A percentile compares a stretch with the other conserved stretches of the same genome.
Evolutionary conservation across 495 filamentous ascomycete genomes (phyloP).

Genomic region (Paragyromitra xinjiangensis): DNA sequence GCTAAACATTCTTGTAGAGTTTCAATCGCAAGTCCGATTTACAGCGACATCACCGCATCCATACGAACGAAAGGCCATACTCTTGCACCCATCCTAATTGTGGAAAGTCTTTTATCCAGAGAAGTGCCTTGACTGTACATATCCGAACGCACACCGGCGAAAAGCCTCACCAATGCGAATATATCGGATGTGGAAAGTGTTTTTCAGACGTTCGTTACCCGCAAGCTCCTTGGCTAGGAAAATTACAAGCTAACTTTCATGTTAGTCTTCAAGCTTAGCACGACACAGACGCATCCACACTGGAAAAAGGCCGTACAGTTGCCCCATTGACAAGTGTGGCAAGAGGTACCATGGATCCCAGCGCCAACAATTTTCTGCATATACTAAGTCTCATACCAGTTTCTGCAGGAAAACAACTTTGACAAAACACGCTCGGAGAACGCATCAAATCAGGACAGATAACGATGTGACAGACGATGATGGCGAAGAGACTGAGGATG

Average conservation of each 20-base stretch:
- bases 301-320: slow-evolving; percentile 84
- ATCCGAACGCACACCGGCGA: slow-evolving; percentile 88
- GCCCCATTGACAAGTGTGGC: slow-evolving; percentile 77
- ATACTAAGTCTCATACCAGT: slow-evolving; percentile 61
- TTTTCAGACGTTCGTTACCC: slow-evolving; percentile 79
- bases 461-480: slow-evolving; percentile 64
- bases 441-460: slow-evolving; percentile 68
- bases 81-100: slow-evolving; percentile 74
- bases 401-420: slow-evolving; percentile 90
- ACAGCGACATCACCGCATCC: slow-evolving; percentile 86
- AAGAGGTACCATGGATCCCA: slow-evolving; percentile 69
- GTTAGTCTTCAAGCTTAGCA: slow-evolving; percentile 84
- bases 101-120: slow-evolving; percentile 89
- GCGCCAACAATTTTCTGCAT: slow-evolving; percentile 52
- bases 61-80: slow-evolving; percentile 89
- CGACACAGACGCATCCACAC: slow-evolving; percentile 88
- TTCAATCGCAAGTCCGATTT: slow-evolving; percentile 95
- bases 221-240: slow-evolving; percentile 26
- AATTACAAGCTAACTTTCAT: slow-evolving; percentile 58
- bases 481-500: slow-evolving; percentile 68
- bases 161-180: slow-evolving; percentile 85
- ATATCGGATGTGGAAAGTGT: slow-evolving; percentile 79
- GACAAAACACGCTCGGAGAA: slow-evolving; percentile 80
- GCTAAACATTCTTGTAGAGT: slow-evolving; percentile 65
- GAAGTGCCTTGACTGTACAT: slow-evolving; percentile 87